Evolutionary conservation across 2,329 filamentous ascomycete species (phyloP), one percentile per base, ranked within the genome.

Genomic region (Talaromyces sp.): DNA sequence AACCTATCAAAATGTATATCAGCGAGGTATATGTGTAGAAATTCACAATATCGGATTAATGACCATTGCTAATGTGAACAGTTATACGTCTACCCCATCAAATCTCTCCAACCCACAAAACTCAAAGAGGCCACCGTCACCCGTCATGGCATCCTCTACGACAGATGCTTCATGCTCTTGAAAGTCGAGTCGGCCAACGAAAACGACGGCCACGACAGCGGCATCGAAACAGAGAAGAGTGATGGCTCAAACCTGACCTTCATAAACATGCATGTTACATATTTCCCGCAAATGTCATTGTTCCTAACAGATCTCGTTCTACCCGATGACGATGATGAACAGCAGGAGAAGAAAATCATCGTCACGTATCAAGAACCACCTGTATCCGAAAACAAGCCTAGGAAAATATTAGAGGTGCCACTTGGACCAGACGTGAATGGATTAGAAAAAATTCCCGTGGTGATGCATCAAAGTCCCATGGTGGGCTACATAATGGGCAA

Each of bases 31-130:
- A 43, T 38, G 17, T 22, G 7, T 17, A n/a, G 7, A 3, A 43
- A 13, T 5, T 25, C 59, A 61, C 25, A 27, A 7, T 25, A 22
- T 34, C 15, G 25, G 11, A 17, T 17, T 11, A 36, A 51, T 27
- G 13, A 3, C 7, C 45, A 47, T 10, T 10, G 17, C 27, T 36
- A n/a, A 59, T 5, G n/a, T 17, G 34, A 6, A 43, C 68, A 89
- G 85, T 82, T 92, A 40, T 91, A 88, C 76, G 82, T 90, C 58
- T 91, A 92, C 74, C 89, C 90, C 49, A 88, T 92, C 78, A 92
- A 92, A 74, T 88, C 84, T 7, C 83, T 92, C n/a, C 85, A 87
- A 40, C 86, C 85, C 60, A 84, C 89, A 63, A 75, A 81, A 19
- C 78, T 92, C 36, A 66, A 80, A 4, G 75, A 78, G 0, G 82